Evolutionary conservation across 768 basidiomycete genomes (phyloP).

Genomic region (Lactarius sp.): DNA sequence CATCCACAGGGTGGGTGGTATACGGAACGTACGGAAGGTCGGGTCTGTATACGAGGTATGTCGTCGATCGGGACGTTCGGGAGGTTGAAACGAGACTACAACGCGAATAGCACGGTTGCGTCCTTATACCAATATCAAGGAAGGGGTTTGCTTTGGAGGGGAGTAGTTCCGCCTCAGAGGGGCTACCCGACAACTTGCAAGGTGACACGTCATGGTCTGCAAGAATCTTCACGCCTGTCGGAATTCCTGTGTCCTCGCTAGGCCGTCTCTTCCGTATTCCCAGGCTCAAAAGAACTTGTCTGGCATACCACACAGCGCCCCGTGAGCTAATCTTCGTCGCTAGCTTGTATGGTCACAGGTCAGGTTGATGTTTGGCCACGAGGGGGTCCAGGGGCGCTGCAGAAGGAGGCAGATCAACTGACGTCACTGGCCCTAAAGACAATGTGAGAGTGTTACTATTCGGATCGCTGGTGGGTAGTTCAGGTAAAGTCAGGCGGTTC

Average conservation of each 20-base stretch:
- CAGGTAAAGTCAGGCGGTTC: conserved; percentile 7
- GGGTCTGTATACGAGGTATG: background rate
- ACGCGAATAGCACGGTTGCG: too few species aligned
- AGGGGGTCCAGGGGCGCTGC: background rate
- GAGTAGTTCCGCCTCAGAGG: background rate
- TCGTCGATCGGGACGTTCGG: conserved; percentile 10
- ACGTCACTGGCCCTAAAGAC: conserved; percentile 8
- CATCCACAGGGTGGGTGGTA: background rate
- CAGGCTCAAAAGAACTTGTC: conserved; percentile 5
- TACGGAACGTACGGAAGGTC: background rate
- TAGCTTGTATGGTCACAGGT: conserved; percentile 7
- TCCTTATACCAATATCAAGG: background rate
- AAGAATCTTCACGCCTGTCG: conserved; percentile 7
- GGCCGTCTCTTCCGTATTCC: conserved; percentile 17
- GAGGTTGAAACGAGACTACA: conserved; percentile 10
- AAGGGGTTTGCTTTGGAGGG: background rate
- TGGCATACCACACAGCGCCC: conserved; percentile 13
- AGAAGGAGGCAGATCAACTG: conserved; percentile 1
- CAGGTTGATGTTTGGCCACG: conserved; percentile 17
- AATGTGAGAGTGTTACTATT: conserved; percentile 7
- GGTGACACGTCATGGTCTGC: background rate
- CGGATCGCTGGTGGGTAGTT: conserved; percentile 15
- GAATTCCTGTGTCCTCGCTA: background rate
- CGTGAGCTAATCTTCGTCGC: background rate
- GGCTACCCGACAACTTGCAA: background rate